Percentiles rank a stretch among this genome's conserved stretches.
Evolutionary conservation across 225 moss, liverwort and hornwort species (phyloP).

Genomic region (Sphagnum tenellum): DNA sequence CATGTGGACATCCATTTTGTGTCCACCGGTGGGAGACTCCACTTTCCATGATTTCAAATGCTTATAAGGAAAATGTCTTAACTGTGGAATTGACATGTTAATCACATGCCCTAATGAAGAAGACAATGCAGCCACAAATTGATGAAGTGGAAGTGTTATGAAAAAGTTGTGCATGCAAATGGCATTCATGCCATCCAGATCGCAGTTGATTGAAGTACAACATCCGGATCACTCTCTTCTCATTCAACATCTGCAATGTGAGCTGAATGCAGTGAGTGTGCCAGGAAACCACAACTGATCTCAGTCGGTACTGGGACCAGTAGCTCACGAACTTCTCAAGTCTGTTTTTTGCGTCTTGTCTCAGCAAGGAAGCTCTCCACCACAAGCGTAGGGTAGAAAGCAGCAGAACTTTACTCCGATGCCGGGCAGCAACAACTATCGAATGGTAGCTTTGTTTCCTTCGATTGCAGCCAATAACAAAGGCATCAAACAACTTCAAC

Average conservation of each 20-base stretch:
- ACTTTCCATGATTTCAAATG: no score
- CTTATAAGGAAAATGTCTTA: no score
- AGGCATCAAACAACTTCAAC: slow-evolving; percentile 38
- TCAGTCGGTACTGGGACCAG: slow-evolving; percentile 27
- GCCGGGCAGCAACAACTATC: slow-evolving; percentile 32
- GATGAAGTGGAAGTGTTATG: no score
- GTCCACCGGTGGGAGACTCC: no score
- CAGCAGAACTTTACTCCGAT: slow-evolving; percentile 39
- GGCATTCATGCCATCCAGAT: slow-evolving; percentile 57
- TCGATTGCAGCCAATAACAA: slow-evolving; percentile 41
- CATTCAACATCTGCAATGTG: slow-evolving; percentile 36
- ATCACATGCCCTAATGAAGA: no score
- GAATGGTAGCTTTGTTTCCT: slow-evolving; percentile 29
- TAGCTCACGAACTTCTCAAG: slow-evolving; percentile 25
- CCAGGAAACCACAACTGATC: slow-evolving; percentile 35
- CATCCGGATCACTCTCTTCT: slow-evolving; percentile 48
- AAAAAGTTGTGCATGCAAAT: no score
- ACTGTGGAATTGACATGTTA: no score
- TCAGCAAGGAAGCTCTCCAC: slow-evolving; percentile 38
- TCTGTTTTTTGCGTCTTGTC: slow-evolving; percentile 35
- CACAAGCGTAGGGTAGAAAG: slow-evolving; percentile 44
- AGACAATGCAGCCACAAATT: no score
- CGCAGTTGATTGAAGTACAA: slow-evolving; percentile 50
- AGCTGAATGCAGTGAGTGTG: slow-evolving; percentile 20
- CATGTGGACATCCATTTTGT: no score